phyloP scores from a whole-genome alignment of 306 rosid genomes.

The Lathyrus oleraceus region DNA sequence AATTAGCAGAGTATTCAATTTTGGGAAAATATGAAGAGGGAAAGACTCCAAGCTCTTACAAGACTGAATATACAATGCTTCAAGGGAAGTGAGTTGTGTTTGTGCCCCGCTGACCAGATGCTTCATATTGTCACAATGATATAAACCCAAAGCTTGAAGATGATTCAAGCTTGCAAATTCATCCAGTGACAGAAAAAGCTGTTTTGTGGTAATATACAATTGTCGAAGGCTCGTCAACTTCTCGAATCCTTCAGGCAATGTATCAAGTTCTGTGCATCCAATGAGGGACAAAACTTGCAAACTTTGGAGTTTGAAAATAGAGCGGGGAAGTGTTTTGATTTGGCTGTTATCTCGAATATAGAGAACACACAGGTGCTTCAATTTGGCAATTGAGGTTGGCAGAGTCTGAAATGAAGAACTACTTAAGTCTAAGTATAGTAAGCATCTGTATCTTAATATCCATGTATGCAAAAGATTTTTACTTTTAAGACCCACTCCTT shows the following conservation, averaged over 20 bases:
- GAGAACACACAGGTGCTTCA: neutral
- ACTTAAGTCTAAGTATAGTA: neutral
- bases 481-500: neutral
- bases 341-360: neutral
- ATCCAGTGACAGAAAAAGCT: neutral
- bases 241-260: neutral
- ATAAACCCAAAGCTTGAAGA: neutral
- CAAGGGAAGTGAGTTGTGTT: neutral
- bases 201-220: neutral
- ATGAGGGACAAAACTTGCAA: neutral
- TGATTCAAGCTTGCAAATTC: neutral
- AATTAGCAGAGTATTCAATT: neutral
- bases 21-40: neutral
- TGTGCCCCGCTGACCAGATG: neutral
- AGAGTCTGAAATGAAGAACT: neutral
- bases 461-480: neutral
- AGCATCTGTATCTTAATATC: neutral
- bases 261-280: slow-evolving; percentile 2
- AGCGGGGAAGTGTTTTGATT: neutral
- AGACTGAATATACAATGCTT: neutral
- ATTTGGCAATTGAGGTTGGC: neutral
- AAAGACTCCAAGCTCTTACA: neutral
- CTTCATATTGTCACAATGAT: neutral
- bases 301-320: neutral
- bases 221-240: neutral